Evolutionary conservation across 768 basidiomycete species (phyloP), one percentile per base, ranked within the genome.

Genomic region (Mycena filopes): DNA sequence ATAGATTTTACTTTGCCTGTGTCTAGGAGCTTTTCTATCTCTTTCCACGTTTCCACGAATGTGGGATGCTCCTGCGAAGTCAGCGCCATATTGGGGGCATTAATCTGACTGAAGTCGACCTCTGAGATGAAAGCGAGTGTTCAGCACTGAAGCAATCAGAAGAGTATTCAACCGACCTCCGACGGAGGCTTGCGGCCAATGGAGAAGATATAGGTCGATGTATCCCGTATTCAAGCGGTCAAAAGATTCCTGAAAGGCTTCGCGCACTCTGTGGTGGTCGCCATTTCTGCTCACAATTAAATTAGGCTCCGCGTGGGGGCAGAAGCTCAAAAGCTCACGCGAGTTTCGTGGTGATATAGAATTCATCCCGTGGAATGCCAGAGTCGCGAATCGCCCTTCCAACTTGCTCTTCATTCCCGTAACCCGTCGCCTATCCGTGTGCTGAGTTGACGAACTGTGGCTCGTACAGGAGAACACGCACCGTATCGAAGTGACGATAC

Each of bases 311-410:
- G n/a, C n/a, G n/a, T n/a, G n/a, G n/a, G n/a, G n/a, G n/a, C n/a
- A n/a, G n/a, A 31, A 23, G 4, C 71, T 16, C 15, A 73, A 77
- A 43, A 33, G 36, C 51, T 60, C 21, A 69, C 68, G 54, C 71
- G 29, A 86, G 74, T 68, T 87, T 87, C 15, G 86, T 86, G 8
- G 84, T 84, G 15, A 87, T 70, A 70, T 80, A 87, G 42, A 87
- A 74, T 33, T 83, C 77, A 18, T 73, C 72, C 36, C 84, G 77
- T 7, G 83, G 80, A 25, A 85, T 74, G 1, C 78, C 79, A 26
- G 82, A 83, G 25, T 78, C 83, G 9, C 80, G 75, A 50, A 88
- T 79, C 2, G 82, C 85, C 36, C 71, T 67, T 4, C 86, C 83
- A 26, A 86, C 84, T 12, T 73, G 70, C 65, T 78, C 69, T 68